A percentile compares a stretch with the other conserved stretches of the same genome.
Evolutionary conservation across 2,329 filamentous ascomycete genomes (phyloP).

Genomic region (Sporothrix globosa): DNA sequence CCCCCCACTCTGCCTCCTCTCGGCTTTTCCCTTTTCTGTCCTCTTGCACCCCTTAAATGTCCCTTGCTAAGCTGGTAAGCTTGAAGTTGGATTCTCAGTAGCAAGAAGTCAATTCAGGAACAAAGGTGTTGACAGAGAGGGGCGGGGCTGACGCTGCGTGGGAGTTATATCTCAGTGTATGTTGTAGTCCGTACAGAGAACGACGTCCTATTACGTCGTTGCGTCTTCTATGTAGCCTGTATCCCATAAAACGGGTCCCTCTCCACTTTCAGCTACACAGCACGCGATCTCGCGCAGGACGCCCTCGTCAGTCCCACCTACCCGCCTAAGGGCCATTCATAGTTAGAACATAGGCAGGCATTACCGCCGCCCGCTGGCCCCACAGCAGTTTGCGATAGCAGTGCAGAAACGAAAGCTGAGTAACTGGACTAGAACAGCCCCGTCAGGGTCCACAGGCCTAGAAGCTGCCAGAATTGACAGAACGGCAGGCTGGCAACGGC

Average conservation of each 20-base stretch:
- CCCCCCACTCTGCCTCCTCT: not conserved
- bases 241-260: not conserved
- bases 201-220: too few relatives aligned
- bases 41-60: not conserved
- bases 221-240: too few relatives aligned
- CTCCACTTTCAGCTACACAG: conserved; percentile 1
- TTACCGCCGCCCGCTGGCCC: not conserved
- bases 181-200: not conserved
- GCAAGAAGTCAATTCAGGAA: conserved; percentile 22
- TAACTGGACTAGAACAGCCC: not conserved
- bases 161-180: not conserved
- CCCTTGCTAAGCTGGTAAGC: not conserved
- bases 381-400: not conserved
- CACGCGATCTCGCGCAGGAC: conserved; percentile 21
- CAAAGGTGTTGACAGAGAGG: not conserved
- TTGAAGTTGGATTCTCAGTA: not conserved
- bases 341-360: not conserved
- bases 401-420: not conserved
- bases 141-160: conserved; percentile 9
- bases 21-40: conserved; percentile 22
- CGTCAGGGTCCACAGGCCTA: not conserved
- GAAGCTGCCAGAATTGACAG: conserved; percentile 3
- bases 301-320: not conserved
- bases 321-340: not conserved
- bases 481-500: not conserved